Percentiles rank a stretch among this genome's conserved stretches.
Conservation (phyloP, 2,329 filamentous ascomycete genomes). For the Fusarium sp. region DNA sequence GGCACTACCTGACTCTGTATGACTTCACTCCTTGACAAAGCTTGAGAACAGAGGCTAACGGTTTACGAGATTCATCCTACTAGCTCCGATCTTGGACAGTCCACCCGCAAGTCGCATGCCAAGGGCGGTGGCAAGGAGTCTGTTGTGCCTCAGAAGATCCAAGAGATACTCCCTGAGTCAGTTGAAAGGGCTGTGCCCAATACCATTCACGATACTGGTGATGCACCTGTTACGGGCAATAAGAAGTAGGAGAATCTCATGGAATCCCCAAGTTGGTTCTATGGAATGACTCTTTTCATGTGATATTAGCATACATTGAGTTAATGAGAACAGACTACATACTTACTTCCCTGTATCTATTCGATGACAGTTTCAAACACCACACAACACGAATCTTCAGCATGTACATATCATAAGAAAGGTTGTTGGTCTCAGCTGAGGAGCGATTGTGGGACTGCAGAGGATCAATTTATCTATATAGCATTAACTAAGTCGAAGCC, state of each 20-base stretch:
- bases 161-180: conserved; percentile 44
- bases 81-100: conserved; percentile 27
- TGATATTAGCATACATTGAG: too few relatives aligned
- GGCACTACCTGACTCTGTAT: conserved; percentile 36
- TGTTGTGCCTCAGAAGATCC: conserved; percentile 43
- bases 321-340: too few relatives aligned
- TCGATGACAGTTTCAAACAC: too few relatives aligned
- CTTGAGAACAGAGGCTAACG: neutral
- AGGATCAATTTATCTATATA: neutral
- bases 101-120: conserved; percentile 39
- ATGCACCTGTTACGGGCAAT: conserved; percentile 15
- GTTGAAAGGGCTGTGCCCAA: conserved; percentile 44
- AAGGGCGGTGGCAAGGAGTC: conserved; percentile 41
- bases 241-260: conserved; percentile 15
- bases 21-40: neutral
- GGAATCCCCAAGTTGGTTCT: too few relatives aligned
- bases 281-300: too few relatives aligned
- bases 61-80: conserved; percentile 38
- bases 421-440: too few relatives aligned
- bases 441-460: too few relatives aligned
- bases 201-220: conserved; percentile 40
- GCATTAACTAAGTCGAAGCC: neutral
- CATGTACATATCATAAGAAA: too few relatives aligned
- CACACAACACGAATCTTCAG: too few relatives aligned
- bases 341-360: too few relatives aligned